Evolutionary conservation across 73 alveolate genomes (phyloP).

Genomic region (Paramecium bursaria): DNA sequence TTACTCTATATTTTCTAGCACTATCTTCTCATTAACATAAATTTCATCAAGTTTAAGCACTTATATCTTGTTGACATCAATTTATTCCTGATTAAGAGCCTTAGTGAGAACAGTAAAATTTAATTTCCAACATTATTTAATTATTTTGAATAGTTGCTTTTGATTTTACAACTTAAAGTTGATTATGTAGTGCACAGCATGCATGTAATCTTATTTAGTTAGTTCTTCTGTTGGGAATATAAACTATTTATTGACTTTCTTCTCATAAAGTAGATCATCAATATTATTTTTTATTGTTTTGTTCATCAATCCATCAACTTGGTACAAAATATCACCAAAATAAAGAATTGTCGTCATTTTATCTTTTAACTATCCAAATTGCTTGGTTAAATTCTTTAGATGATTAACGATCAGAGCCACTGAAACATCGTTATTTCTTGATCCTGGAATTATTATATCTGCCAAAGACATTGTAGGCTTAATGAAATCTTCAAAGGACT

Average conservation of each 20-base stretch:
- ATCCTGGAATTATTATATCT: slow-evolving; percentile 92
- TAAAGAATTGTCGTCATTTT: slow-evolving; percentile 8
- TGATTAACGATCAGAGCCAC: slow-evolving; percentile 70
- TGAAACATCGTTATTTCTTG: slow-evolving; percentile 72
- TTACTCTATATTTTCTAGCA: too few species aligned
- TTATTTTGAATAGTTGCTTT: slow-evolving; percentile 9
- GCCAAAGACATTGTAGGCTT: slow-evolving; percentile 95
- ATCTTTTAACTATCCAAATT: slow-evolving; percentile 41
- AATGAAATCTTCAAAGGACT: slow-evolving; percentile 93
- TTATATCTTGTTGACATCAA: too few species aligned
- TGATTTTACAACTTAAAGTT: neutral
- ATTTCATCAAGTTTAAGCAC: too few species aligned
- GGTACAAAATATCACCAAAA: slow-evolving; percentile 31
- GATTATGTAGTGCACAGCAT: neutral
- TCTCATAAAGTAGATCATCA: neutral
- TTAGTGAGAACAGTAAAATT: slow-evolving; percentile 3
- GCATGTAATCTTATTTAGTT: slow-evolving; percentile 12
- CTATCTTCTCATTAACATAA: too few species aligned
- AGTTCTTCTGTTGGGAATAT: slow-evolving; percentile 45
- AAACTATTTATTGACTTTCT: slow-evolving; percentile 1
- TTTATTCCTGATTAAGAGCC: neutral
- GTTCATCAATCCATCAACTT: slow-evolving; percentile 44
- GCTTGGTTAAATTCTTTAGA: slow-evolving; percentile 55
- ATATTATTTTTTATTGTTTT: neutral
- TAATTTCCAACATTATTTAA: slow-evolving; percentile 22